A percentile compares a stretch with the other conserved stretches of the same genome.
These are phyloP conservation scores for Macrocystidia cucumis DNA, from an alignment of 1,284 basidiomycete genomes.

Conservation along the genomic window DNA sequence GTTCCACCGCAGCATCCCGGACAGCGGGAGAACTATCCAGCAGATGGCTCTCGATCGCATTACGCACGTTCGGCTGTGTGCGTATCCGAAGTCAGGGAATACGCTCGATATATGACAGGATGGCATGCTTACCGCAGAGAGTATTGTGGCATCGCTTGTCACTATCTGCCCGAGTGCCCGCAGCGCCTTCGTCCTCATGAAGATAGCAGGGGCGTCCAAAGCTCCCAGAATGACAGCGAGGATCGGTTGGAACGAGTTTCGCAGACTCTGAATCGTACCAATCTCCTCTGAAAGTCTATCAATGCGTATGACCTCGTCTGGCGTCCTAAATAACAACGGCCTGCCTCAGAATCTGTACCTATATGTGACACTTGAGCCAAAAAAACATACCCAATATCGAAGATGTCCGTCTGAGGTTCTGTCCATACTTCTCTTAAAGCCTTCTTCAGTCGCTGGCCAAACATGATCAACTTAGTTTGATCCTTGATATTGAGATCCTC, in stretches of 20 bases:
- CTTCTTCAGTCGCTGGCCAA: constrained; percentile 49
- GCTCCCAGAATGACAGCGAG: constrained; percentile 69
- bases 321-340: constrained; percentile 34
- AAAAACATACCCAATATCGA: constrained; percentile 59
- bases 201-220: constrained; percentile 77
- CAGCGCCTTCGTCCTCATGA: constrained; percentile 86
- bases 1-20: constrained; percentile 90
- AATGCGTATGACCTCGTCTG: constrained; percentile 58
- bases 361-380: too few relatives aligned
- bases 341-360: not conserved
- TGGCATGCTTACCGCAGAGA: constrained; percentile 52
- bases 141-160: constrained; percentile 77
- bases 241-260: constrained; percentile 75
- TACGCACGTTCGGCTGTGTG: constrained; percentile 60
- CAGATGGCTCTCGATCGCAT: constrained; percentile 83
- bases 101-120: constrained; percentile 5
- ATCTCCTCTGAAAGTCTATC: constrained; percentile 71
- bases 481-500: constrained; percentile 30
- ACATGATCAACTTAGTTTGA: constrained; percentile 28
- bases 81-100: constrained; percentile 5
- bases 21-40: constrained; percentile 89
- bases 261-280: constrained; percentile 65
- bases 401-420: constrained; percentile 57
- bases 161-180: constrained; percentile 82
- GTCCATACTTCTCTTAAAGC: constrained; percentile 65